Percentiles rank a stretch among this genome's conserved stretches.
Conservation (phyloP, 1,139 yeast genomes). For the Diutina pseudorugosa region DNA sequence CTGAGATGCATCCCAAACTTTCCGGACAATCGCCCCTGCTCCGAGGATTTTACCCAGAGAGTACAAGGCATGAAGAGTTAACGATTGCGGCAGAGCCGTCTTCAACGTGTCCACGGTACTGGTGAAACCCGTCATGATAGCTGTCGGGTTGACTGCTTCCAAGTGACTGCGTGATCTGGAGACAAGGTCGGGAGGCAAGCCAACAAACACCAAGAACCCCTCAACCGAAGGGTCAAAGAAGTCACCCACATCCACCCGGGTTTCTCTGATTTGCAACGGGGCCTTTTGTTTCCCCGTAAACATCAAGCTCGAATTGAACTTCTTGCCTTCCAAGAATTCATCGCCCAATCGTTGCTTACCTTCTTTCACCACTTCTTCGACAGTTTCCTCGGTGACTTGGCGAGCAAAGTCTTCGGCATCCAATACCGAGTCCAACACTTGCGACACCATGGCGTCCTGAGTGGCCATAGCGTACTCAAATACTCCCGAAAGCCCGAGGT, state of each 20-base stretch:
- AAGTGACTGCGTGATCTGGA: conserved; percentile 18
- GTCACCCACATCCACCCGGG: conserved; percentile 52
- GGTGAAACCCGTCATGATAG: conserved; percentile 22
- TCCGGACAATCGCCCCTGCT: conserved; percentile 27
- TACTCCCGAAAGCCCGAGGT: conserved; percentile 51
- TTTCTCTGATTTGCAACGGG: conserved; percentile 28
- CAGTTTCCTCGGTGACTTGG: conserved; percentile 41
- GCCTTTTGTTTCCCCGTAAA: conserved; percentile 40
- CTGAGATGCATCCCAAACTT: conserved; percentile 18
- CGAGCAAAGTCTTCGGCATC: conserved; percentile 63
- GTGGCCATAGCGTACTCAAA: conserved; percentile 63
- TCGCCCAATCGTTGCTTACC: conserved; percentile 52
- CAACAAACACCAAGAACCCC: conserved; percentile 36
- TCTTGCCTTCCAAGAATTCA: conserved; percentile 49
- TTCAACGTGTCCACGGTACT: conserved; percentile 20
- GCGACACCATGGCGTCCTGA: conserved; percentile 54
- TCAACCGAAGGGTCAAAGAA: conserved; percentile 67
- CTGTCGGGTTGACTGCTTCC: conserved; percentile 22
- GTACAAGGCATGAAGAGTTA: conserved; percentile 19
- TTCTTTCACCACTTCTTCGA: conserved; percentile 47
- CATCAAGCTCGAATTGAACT: conserved; percentile 73
- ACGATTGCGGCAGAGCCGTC: conserved; percentile 25
- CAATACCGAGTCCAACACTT: conserved; percentile 50
- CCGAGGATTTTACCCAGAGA: conserved; percentile 34
- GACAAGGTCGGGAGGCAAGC: conserved; percentile 24